Evolutionary conservation across 345 rosid species (phyloP), one percentile per base, ranked within the genome.

Genomic region (Brassica rapa): DNA sequence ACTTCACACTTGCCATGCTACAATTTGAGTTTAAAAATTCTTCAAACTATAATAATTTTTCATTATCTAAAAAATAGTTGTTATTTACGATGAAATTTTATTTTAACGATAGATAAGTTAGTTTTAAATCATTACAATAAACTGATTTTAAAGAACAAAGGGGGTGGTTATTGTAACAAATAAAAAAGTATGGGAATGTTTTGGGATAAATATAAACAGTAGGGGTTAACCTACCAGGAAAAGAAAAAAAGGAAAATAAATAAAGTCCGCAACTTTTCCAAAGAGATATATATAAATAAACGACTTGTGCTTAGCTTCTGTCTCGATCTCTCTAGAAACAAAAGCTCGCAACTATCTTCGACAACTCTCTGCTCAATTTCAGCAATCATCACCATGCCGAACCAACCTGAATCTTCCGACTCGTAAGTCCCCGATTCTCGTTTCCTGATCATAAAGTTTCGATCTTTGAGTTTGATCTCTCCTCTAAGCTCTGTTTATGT

Each of bases 341-440:
- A 21, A 15, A 41, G 12, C 33, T 55, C 16, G 5, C 68, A 19
- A 4, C 23, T 68, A n/a, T 30, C 70, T 46, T 71, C 55, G 53
- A 8, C 51, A 10, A 25, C 57, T 55, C 60, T 75, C 53, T 78
- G n/a, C 3, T 71, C 55, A 19, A 59, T 27, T 27, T 51, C 41
- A 53, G 3, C 30, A 41, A 6, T 10, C 23, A 60, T 3, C 49
- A 41, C 82, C 82, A 93, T 93, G 97, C 41, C 93, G 49, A 83
- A 83, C 77, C 88, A 91, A 81, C 87, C 95, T 0, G 97, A 93
- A 86, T 88, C 98, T 8, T 91, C 98, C 21, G 95, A 88, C 85
- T 72, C 97, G 98, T 93, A 84, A 83, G 91, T 70, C 14, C 49
- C 23, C 74, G 21, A 19, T 19, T 19, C 66, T 6, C 8, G 91